Conservation (phyloP, 495 filamentous ascomycete genomes). For the Hypomontagnella submonticulosa region DNA sequence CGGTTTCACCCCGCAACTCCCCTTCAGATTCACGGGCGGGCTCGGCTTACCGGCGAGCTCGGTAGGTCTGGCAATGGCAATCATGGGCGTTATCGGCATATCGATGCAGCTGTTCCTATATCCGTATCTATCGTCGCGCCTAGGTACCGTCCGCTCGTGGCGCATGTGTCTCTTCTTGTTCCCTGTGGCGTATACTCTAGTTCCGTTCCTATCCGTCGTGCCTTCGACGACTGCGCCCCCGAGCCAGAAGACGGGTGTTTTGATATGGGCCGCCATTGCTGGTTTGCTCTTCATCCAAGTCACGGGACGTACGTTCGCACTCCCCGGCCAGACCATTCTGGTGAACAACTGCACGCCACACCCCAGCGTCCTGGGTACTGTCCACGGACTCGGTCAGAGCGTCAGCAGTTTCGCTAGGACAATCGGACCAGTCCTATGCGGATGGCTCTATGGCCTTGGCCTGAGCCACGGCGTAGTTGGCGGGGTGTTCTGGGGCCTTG, state of each 20-base stretch:
- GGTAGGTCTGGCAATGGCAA: slow-evolving; percentile 81
- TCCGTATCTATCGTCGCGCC: slow-evolving; percentile 70
- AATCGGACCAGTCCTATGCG: slow-evolving; percentile 77
- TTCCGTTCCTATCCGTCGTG: slow-evolving; percentile 77
- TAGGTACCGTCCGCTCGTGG: slow-evolving; percentile 77
- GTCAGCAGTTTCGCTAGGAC: slow-evolving; percentile 77
- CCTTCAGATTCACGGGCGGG: slow-evolving; percentile 83
- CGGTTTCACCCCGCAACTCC: slow-evolving; percentile 56
- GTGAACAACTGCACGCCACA: slow-evolving; percentile 88
- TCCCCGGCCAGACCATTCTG: slow-evolving; percentile 80
- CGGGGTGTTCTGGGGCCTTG: slow-evolving; percentile 80
- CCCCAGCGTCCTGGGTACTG: slow-evolving; percentile 80
- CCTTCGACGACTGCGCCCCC: slow-evolving; percentile 71
- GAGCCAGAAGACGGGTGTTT: slow-evolving; percentile 69
- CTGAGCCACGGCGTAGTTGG: slow-evolving; percentile 77
- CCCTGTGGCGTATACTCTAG: slow-evolving; percentile 75
- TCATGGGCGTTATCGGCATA: slow-evolving; percentile 82
- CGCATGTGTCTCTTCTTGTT: slow-evolving; percentile 76
- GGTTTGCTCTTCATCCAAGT: slow-evolving; percentile 78
- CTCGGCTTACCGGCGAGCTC: slow-evolving; percentile 77
- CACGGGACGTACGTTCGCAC: slow-evolving; percentile 81
- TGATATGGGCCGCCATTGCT: slow-evolving; percentile 76
- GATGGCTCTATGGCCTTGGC: slow-evolving; percentile 76
- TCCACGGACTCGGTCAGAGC: slow-evolving; percentile 84
- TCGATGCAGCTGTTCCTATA: slow-evolving; percentile 81